phyloP scores from a whole-genome alignment of 2,329 filamentous ascomycete species.

The Curvularia eragrostidis region DNA sequence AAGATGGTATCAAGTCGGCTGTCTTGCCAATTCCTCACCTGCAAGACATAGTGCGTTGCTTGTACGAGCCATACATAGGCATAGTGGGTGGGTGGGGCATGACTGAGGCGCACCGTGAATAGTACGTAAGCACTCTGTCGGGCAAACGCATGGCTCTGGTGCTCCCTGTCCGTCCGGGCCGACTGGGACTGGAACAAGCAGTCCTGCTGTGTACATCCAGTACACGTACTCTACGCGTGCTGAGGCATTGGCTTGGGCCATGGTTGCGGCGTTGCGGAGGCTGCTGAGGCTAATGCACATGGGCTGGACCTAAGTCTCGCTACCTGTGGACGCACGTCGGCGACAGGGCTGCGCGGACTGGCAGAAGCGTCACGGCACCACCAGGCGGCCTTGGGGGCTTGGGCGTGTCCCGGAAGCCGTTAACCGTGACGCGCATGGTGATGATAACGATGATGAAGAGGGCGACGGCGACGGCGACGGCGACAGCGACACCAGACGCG shows the following conservation, averaged over 20 bases:
- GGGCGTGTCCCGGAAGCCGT: background rate
- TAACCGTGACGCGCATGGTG: background rate
- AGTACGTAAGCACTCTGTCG: background rate
- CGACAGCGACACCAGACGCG: constrained; percentile 14
- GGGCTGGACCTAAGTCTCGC: constrained; percentile 10
- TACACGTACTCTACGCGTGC: background rate
- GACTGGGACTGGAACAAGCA: background rate
- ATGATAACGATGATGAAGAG: background rate
- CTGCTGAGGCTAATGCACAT: constrained; percentile 11
- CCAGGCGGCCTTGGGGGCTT: background rate
- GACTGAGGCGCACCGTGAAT: background rate
- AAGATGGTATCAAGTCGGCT: background rate
- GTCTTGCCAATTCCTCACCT: background rate
- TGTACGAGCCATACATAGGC: background rate
- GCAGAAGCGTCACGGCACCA: background rate
- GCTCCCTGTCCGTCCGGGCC: background rate
- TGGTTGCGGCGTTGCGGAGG: constrained; percentile 7
- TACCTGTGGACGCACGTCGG: constrained; percentile 2
- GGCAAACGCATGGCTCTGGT: constrained; percentile 2
- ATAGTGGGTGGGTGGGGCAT: background rate
- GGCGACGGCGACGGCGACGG: background rate
- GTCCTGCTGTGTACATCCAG: background rate
- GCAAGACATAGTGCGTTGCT: background rate
- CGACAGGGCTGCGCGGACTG: background rate
- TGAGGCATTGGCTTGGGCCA: background rate